phyloP scores from a whole-genome alignment of 116 monocot genomes.

The Zostera marina region DNA sequence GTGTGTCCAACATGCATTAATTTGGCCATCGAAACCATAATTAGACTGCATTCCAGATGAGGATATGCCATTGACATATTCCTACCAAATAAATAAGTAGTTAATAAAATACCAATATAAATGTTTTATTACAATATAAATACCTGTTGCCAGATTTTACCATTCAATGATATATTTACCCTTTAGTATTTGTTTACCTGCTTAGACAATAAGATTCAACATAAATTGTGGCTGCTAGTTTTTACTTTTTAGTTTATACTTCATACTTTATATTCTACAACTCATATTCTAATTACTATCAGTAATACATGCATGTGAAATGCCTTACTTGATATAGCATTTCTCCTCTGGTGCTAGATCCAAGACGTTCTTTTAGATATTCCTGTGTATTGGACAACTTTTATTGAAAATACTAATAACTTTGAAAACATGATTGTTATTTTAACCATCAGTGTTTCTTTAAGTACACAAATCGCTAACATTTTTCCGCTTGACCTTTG shows the following conservation, averaged over 20 bases:
- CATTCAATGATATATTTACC: no score
- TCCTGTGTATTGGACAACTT: slow-evolving; percentile 37
- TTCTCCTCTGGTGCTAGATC: slow-evolving; percentile 54
- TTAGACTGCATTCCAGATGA: slow-evolving; percentile 86
- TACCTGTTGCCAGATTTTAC: no score
- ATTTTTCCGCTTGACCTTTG: slow-evolving; percentile 36
- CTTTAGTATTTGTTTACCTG: no score
- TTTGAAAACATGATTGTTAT: background rate
- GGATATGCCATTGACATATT: slow-evolving; percentile 88
- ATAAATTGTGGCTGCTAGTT: no score
- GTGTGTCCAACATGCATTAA: slow-evolving; percentile 95
- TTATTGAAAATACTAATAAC: background rate
- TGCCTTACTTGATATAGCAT: slow-evolving; percentile 68
- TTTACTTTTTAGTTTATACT: no score
- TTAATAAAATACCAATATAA: background rate
- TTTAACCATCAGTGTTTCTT: background rate
- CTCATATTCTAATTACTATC: background rate
- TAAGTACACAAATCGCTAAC: background rate
- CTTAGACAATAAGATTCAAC: no score
- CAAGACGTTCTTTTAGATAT: slow-evolving; percentile 82
- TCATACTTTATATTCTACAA: background rate
- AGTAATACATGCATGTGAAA: background rate
- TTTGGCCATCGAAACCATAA: slow-evolving; percentile 87
- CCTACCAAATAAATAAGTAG: slow-evolving; percentile 12
- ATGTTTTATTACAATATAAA: no score